Conservation (phyloP, 1,284 basidiomycete species). For the Rhodofomes roseus region DNA sequence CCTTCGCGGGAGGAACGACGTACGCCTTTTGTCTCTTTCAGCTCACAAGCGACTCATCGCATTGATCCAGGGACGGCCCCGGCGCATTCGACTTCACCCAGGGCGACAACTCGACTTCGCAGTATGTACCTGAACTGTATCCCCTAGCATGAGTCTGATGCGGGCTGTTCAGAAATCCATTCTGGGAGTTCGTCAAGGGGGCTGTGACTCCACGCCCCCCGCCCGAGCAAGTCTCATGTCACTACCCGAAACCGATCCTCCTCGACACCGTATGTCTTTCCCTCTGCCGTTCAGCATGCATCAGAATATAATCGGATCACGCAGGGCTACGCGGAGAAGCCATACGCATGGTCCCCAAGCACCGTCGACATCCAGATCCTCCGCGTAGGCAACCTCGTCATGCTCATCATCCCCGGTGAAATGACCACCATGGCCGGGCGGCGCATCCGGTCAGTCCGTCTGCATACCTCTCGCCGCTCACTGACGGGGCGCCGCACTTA, state of each 20-base stretch:
- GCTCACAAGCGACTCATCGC: not conserved
- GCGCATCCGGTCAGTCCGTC: conserved; percentile 32
- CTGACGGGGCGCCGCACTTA: not conserved
- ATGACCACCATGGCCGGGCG: conserved; percentile 56
- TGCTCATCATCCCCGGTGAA: conserved; percentile 73
- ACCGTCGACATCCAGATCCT: conserved; percentile 80
- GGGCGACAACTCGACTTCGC: conserved; percentile 65
- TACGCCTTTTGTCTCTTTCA: conserved; percentile 28
- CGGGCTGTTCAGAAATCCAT: conserved; percentile 57
- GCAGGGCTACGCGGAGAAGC: conserved; percentile 63
- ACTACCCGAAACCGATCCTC: conserved; percentile 78
- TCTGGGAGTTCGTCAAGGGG: conserved; percentile 80
- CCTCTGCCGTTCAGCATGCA: too few relatives aligned
- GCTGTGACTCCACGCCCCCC: conserved; percentile 63
- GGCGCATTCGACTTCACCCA: conserved; percentile 82
- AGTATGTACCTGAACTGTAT: conserved; percentile 33
- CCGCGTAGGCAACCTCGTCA: conserved; percentile 75
- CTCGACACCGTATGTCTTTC: conserved; percentile 66
- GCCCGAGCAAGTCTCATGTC: conserved; percentile 65
- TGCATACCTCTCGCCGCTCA: not conserved
- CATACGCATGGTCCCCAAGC: conserved; percentile 76
- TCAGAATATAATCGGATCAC: too few relatives aligned
- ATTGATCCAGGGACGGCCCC: conserved; percentile 60
- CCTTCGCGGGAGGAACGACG: conserved; percentile 81
- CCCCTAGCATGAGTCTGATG: not conserved